Base-by-base conservation (phyloP, 306 rosid species). In the Fagus sylvatica region DNA sequence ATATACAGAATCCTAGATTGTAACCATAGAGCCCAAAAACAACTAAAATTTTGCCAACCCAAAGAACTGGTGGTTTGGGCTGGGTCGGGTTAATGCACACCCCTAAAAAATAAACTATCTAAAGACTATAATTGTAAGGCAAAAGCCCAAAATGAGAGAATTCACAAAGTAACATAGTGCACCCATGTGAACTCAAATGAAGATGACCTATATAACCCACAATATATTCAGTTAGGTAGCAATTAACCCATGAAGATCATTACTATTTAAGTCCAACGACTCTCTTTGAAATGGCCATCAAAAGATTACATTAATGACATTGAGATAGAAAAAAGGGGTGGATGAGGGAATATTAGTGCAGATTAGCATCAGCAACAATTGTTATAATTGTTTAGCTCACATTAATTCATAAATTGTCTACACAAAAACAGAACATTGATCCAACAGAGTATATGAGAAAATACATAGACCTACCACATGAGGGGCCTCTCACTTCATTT, bases 401-500 rank as follows among this genome's bases (percentile, higher is more conserved):
- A 32, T 39, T 65, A 65, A 37, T 36, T 37, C 48, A 16, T 7
- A 43, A 53, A 43, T 16, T 30, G 43, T n/a, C 61, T 1, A 43
- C 70, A 33, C 5, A 13, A 6, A 19, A 5, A 36, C 22, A 36
- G 13, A 32, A 6, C 37, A 3, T 46, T 19, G 60, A 8, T n/a
- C 65, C 2, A 39, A 4, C 9, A 39, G 46, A 37, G 49, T n/a
- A 66, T 40, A 66, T 39, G 16, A 66, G 33, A 39, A 22, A 22
- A 66, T 12, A 40, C 41, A 39, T 8, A 17, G 13, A 57, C 11
- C 32, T 57, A 28, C 32, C 3, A 28, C 3, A 57, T 3, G 7
- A 57, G 19, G 56, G 70, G 54, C 40, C 56, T 48, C 43, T 92
- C 89, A 94, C 89, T 94, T 94, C 97, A 92, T 92, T 79, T 94